Evolutionary conservation across 1,139 yeast genomes (phyloP), one percentile per base, ranked within the genome.

Genomic region (Dujonia santamariae): DNA sequence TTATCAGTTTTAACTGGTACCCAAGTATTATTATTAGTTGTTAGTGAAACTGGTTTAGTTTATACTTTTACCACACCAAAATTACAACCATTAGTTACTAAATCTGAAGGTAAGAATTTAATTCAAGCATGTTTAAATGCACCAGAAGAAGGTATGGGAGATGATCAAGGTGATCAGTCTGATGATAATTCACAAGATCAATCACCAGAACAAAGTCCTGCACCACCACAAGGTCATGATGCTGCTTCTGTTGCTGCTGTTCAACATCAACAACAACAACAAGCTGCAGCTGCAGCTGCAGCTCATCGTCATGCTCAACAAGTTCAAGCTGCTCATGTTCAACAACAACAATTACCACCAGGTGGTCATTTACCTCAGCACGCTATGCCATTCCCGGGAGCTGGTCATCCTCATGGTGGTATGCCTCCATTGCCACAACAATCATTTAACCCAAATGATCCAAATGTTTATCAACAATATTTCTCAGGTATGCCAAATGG

Each of bases 31-130:
- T 69, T 92, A 41, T 75, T 92, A 49, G 98, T 94, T 40, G 97
- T 92, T 27, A 84, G 95, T 35, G 98, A 92, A 62, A 92, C 98
- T 15, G 98, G 98, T 6, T 78, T 92, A 45, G 98, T 92, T 41
- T 94, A 92, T 62, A 92, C 98, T n/a, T 92, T 92, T 60, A 90
- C 97, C 36, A 94, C 98, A 7, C 98, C 98, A 38, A 92, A 92
- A 61, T 78, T 92, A 53, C 98, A 94, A 62, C 98, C 98, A 11
- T 76, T 92, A 50, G 98, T 92, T 37, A 92, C 97, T 24, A 90
- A 92, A 61, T 83, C 95, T 30, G 98, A 92, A 64, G 98, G 98
- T 47, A 90, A 92, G 62, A 88, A 88, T 60, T 75, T 92, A 53
- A 92, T 92, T 55, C 97, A 92, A 68, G 96, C 97, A 11, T 92